These are phyloP conservation scores for Alternaria angustiovoidea DNA, from an alignment of 2,329 filamentous ascomycete genomes.

Conservation along the genomic window DNA sequence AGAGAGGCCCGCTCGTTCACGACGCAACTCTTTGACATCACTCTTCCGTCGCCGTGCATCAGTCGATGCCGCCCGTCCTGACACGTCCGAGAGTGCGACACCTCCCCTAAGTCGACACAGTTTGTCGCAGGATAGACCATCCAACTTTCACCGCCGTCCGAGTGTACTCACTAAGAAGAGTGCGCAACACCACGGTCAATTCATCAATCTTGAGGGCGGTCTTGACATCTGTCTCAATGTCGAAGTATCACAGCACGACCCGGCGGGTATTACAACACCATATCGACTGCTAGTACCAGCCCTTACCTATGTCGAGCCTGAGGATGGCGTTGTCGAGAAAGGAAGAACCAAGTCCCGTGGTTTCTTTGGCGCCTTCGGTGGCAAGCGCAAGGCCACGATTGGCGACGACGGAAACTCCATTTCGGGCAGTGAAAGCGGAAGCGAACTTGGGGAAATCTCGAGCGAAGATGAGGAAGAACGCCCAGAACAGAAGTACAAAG, in stretches of 20 bases:
- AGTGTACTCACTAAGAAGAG: conserved; percentile 54
- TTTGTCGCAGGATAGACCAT: conserved; percentile 42
- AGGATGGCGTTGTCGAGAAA: conserved; percentile 25
- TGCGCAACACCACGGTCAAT: conserved; percentile 41
- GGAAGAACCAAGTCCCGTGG: conserved; percentile 38
- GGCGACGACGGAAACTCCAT: conserved; percentile 46
- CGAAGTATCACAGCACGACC: conserved; percentile 85
- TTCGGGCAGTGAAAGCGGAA: conserved; percentile 37
- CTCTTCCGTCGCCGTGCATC: conserved; percentile 47
- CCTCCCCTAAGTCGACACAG: conserved; percentile 24
- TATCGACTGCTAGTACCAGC: conserved; percentile 88
- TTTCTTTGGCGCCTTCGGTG: conserved; percentile 40
- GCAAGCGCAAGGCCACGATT: conserved; percentile 32
- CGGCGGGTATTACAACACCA: conserved; percentile 84
- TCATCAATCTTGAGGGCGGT: conserved; percentile 79
- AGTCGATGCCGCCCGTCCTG: conserved; percentile 37
- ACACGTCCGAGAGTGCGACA: conserved; percentile 37
- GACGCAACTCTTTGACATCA: conserved; percentile 45
- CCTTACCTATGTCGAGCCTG: conserved; percentile 59
- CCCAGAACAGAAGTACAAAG: conserved; percentile 43
- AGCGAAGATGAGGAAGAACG: conserved; percentile 46
- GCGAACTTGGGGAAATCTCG: conserved; percentile 35
- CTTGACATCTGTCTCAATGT: conserved; percentile 89
- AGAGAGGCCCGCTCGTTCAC: conserved; percentile 39
- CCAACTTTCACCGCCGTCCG: conserved; percentile 55